These are phyloP conservation scores for Kalmusia sp. DNA, from an alignment of 2,329 filamentous ascomycete species.

Conservation along the genomic window DNA sequence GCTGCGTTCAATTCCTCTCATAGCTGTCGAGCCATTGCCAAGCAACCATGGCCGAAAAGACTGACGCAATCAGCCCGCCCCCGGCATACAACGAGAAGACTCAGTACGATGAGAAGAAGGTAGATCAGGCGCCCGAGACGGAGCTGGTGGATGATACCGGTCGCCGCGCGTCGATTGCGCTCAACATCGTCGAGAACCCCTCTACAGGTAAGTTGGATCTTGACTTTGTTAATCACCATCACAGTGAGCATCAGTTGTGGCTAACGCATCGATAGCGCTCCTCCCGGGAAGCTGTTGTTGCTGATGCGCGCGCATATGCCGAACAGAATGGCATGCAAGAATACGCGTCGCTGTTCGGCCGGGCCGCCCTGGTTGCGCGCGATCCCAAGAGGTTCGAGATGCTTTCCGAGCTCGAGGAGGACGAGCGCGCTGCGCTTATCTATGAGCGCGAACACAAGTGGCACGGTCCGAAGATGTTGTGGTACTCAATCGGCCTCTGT, in stretches of 20 bases:
- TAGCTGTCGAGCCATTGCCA: not conserved
- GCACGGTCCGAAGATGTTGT: slow-evolving; percentile 63
- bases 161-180: slow-evolving; percentile 50
- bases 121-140: not conserved
- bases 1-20: not conserved
- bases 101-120: slow-evolving; percentile 4
- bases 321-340: slow-evolving; percentile 64
- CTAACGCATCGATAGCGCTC: slow-evolving; percentile 52
- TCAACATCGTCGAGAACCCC: slow-evolving; percentile 59
- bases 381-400: slow-evolving; percentile 69
- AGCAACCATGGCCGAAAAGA: slow-evolving; percentile 10
- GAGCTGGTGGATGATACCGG: slow-evolving; percentile 19
- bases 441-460: slow-evolving; percentile 73
- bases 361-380: slow-evolving; percentile 77
- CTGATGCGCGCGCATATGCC: slow-evolving; percentile 68
- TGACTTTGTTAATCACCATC: not conserved
- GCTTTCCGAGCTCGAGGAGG: slow-evolving; percentile 65
- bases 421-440: slow-evolving; percentile 65
- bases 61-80: slow-evolving; percentile 3
- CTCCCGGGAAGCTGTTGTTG: slow-evolving; percentile 57
- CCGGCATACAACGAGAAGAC: slow-evolving; percentile 4
- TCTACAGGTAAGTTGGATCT: slow-evolving; percentile 49
- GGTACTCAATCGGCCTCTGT: slow-evolving; percentile 71
- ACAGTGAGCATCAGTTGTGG: slow-evolving; percentile 43
- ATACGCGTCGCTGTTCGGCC: slow-evolving; percentile 65